phyloP scores from a whole-genome alignment of 2,329 filamentous ascomycete genomes.

The Coniochaeta sp. region DNA sequence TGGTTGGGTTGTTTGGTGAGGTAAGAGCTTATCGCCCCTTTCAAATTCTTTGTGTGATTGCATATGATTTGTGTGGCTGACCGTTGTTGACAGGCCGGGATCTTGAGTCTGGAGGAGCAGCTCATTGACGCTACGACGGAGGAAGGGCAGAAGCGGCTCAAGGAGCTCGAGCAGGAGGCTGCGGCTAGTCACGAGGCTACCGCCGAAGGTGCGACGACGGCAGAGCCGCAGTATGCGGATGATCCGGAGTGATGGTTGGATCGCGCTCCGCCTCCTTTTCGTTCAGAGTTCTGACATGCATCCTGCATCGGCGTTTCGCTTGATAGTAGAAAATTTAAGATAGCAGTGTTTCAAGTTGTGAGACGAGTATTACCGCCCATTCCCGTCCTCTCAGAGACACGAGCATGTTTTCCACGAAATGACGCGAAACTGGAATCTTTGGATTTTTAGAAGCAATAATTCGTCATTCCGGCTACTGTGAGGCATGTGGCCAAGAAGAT shows the following conservation, averaged over 20 bases:
- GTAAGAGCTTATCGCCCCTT: constrained; percentile 25
- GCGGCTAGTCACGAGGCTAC: constrained; percentile 2
- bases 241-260: constrained; percentile 8
- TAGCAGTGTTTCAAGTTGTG: not conserved
- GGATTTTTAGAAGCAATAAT: not conserved
- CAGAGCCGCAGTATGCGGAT: constrained; percentile 9
- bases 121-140: constrained; percentile 94
- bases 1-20: constrained; percentile 69
- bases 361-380: not conserved
- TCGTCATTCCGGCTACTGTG: not conserved
- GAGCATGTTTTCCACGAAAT: not conserved
- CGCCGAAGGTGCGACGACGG: constrained; percentile 3
- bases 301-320: not conserved
- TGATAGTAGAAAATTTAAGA: not conserved
- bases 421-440: not conserved
- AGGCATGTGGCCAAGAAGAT: not conserved
- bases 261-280: not conserved
- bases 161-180: constrained; percentile 54
- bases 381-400: not conserved
- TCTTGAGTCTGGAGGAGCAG: constrained; percentile 84
- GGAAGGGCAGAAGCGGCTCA: constrained; percentile 69
- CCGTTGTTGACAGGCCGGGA: constrained; percentile 53
- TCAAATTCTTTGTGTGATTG: constrained; percentile 1
- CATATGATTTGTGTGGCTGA: not conserved
- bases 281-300: not conserved